A percentile compares a stretch with the other conserved stretches of the same genome.
Conservation (phyloP, 441 rosid genomes). For the Brassica balearica region DNA sequence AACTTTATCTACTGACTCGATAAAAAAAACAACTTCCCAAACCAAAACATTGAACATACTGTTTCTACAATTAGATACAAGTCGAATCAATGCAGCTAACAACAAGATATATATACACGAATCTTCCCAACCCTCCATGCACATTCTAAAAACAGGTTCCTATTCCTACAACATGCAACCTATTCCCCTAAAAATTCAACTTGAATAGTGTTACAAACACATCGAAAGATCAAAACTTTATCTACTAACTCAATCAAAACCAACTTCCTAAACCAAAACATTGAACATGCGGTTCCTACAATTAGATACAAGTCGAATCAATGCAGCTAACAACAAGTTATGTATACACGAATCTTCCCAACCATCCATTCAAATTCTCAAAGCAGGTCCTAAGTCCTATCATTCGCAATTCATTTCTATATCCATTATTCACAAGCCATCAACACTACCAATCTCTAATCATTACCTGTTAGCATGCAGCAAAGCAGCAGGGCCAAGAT, state of each 20-base stretch:
- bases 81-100: background rate
- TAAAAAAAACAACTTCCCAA: background rate
- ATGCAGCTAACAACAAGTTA: slow-evolving; percentile 12
- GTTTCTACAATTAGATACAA: background rate
- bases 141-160: too few species aligned
- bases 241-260: too few species aligned
- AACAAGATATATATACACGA: too few species aligned
- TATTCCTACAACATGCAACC: too few species aligned
- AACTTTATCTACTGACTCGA: too few species aligned
- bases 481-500: slow-evolving; percentile 91
- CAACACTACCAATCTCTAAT: background rate
- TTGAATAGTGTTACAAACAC: too few species aligned
- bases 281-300: background rate
- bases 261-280: background rate
- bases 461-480: slow-evolving; percentile 86
- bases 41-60: background rate
- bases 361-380: slow-evolving; percentile 2
- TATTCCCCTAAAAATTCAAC: too few species aligned
- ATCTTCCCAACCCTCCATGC: too few species aligned
- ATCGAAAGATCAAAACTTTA: too few species aligned
- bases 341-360: background rate
- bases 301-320: background rate
- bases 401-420: background rate
- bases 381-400: background rate
- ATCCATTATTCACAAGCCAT: slow-evolving; percentile 1